These are phyloP conservation scores for Zygosaccharomyces rouxii DNA, from an alignment of 805 yeast genomes.

Conservation along the genomic window DNA sequence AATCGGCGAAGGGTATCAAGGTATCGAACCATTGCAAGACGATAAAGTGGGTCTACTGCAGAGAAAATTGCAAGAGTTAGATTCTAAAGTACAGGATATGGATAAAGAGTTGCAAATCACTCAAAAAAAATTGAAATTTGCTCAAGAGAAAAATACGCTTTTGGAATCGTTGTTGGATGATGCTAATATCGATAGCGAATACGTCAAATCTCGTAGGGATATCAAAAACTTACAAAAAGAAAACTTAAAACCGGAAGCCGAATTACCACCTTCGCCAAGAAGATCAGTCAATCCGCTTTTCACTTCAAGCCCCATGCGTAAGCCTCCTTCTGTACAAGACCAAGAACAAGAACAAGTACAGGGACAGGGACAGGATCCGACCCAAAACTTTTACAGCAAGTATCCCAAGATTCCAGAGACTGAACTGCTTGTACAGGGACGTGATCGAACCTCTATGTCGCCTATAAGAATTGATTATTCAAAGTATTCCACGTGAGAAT, in stretches of 20 bases:
- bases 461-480: conserved; percentile 33
- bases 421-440: conserved; percentile 23
- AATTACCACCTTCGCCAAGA: conserved; percentile 32
- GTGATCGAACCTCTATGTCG: conserved; percentile 23
- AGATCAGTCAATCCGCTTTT: conserved; percentile 28
- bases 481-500: conserved; percentile 20
- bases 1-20: not conserved
- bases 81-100: conserved; percentile 12
- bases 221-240: conserved; percentile 32
- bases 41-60: conserved; percentile 21
- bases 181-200: conserved; percentile 32
- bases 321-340: conserved; percentile 5
- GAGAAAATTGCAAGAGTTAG: conserved; percentile 15
- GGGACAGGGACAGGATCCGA: not conserved
- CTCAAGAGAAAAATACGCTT: conserved; percentile 30
- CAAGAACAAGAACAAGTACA: conserved; percentile 3
- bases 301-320: conserved; percentile 34
- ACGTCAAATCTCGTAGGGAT: conserved; percentile 32
- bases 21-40: conserved; percentile 7
- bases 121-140: conserved; percentile 27
- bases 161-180: conserved; percentile 32
- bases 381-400: conserved; percentile 25
- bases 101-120: conserved; percentile 20
- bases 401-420: conserved; percentile 34
- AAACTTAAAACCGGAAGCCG: conserved; percentile 30